Evolutionary conservation across 106 monocot genomes (phyloP).

Genomic region (Triglochin maritima): DNA sequence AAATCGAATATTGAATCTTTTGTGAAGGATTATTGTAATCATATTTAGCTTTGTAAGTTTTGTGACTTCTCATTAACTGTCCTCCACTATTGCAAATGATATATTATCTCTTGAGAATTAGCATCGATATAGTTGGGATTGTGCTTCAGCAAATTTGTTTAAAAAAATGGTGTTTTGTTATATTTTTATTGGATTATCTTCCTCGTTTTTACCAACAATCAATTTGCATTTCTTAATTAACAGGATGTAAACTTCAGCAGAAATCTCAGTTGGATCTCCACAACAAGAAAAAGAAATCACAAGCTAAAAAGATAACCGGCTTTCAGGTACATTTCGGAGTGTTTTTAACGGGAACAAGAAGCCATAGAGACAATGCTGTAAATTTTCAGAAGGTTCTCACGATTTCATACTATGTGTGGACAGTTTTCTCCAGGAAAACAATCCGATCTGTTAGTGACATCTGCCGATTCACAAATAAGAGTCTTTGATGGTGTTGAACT

Average conservation of each 20-base stretch:
- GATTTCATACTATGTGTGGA: conserved; percentile 10
- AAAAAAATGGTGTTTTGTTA: too few species aligned
- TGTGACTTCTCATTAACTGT: too few species aligned
- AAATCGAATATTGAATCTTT: too few species aligned
- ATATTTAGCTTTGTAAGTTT: too few species aligned
- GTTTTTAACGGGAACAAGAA: neutral
- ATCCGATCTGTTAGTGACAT: conserved; percentile 76
- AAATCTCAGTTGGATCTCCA: conserved; percentile 56
- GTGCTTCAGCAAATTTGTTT: too few species aligned
- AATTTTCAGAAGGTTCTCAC: neutral
- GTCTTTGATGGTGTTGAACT: conserved; percentile 59
- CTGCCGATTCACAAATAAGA: conserved; percentile 85
- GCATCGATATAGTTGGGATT: too few species aligned
- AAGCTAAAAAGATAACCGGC: conserved; percentile 85
- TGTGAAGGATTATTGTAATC: too few species aligned
- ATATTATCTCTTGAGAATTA: too few species aligned
- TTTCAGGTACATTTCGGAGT: conserved; percentile 55
- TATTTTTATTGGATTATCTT: too few species aligned
- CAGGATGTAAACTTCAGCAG: conserved; percentile 70
- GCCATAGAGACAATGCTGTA: neutral
- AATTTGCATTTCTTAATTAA: neutral
- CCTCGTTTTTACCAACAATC: too few species aligned
- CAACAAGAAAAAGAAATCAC: conserved; percentile 62
- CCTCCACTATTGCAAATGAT: too few species aligned
- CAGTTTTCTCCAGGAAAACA: conserved; percentile 83